Percentiles rank a stretch among this genome's conserved stretches.
These are phyloP conservation scores for Solanum sparsipilum DNA, from an alignment of 257 asterid genomes.

Conservation along the genomic window DNA sequence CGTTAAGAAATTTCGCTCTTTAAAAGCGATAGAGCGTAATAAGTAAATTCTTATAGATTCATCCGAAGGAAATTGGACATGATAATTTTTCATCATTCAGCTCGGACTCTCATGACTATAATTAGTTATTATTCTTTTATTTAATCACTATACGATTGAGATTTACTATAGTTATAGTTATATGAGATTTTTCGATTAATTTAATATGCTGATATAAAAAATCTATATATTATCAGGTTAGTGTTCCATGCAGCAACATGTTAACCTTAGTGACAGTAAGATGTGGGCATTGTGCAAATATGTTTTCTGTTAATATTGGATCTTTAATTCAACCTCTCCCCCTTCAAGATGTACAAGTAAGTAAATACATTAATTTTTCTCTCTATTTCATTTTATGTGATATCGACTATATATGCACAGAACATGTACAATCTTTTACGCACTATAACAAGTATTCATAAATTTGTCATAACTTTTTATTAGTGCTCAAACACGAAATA, in stretches of 20 bases:
- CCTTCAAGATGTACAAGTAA: background rate
- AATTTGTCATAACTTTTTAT: too few relatives aligned
- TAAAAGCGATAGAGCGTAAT: background rate
- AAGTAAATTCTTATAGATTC: background rate
- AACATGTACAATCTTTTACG: background rate
- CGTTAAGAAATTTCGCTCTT: background rate
- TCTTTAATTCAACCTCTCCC: constrained; percentile 14
- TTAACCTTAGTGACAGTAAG: constrained; percentile 35
- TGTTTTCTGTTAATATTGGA: constrained; percentile 41
- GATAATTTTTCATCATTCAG: background rate
- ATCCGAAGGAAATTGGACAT: background rate
- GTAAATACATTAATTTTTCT: background rate
- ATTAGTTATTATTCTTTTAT: background rate
- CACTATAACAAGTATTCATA: too few relatives aligned
- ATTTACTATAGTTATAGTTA: background rate
- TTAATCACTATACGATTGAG: background rate
- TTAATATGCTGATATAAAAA: background rate
- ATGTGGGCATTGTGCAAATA: constrained; percentile 50
- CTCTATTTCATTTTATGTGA: background rate
- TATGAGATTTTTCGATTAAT: background rate
- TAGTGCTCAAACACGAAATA: too few relatives aligned
- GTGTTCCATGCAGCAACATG: constrained; percentile 43
- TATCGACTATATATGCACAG: background rate
- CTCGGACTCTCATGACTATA: background rate
- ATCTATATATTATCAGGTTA: constrained; percentile 25